Evolutionary conservation across 768 basidiomycete species (phyloP).

Genomic region (Russula olivacea): DNA sequence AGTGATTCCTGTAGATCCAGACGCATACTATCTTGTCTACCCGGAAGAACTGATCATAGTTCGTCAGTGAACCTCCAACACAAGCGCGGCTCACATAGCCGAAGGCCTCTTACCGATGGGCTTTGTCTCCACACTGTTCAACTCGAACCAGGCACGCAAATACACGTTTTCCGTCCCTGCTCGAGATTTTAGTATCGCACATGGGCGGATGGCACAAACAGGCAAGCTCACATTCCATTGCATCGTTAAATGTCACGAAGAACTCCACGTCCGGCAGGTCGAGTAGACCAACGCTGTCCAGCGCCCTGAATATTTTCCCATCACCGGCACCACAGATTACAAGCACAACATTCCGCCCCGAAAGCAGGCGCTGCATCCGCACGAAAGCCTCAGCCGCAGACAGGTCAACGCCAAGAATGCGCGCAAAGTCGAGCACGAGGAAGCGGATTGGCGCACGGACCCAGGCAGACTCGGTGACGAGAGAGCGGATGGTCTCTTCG

Average conservation of each 20-base stretch:
- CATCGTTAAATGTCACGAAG: constrained; percentile 79
- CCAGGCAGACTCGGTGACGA: constrained; percentile 70
- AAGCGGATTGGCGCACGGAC: constrained; percentile 75
- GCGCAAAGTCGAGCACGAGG: constrained; percentile 79
- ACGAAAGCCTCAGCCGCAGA: constrained; percentile 94
- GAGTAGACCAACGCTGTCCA: constrained; percentile 75
- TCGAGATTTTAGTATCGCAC: not conserved
- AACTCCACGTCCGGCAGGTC: constrained; percentile 74
- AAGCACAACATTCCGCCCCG: constrained; percentile 69
- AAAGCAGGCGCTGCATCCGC: constrained; percentile 75
- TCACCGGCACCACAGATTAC: constrained; percentile 79
- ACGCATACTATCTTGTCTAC: constrained; percentile 13
- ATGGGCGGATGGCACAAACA: not conserved
- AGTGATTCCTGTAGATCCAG: constrained; percentile 19
- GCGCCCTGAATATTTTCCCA: constrained; percentile 61
- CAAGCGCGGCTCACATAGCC: constrained; percentile 6
- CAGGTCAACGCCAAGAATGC: constrained; percentile 89
- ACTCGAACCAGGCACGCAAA: constrained; percentile 69
- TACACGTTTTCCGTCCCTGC: constrained; percentile 95
- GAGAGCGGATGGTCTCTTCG: constrained; percentile 75
- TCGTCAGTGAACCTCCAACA: not conserved
- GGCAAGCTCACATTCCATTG: constrained; percentile 76
- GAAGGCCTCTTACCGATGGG: constrained; percentile 38
- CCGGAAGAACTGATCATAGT: constrained; percentile 17
- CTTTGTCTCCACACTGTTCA: constrained; percentile 51